phyloP scores from a whole-genome alignment of 306 rosid species.

The Trifolium pratense region DNA sequence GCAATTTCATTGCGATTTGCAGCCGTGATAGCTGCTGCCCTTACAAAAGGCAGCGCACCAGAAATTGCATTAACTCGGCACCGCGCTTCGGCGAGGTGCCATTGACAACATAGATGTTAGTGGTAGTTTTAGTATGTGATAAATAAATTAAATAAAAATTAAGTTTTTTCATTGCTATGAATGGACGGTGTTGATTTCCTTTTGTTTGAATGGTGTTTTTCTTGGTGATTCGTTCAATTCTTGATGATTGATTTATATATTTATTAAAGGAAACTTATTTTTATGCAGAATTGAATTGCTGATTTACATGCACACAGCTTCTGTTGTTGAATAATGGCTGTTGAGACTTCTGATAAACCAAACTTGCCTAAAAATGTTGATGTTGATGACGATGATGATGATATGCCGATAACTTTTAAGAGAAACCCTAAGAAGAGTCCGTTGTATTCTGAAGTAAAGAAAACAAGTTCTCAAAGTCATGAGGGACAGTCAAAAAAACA shows the following conservation, averaged over 20 bases:
- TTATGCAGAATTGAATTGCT: slow-evolving; percentile 42
- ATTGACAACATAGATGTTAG: not conserved
- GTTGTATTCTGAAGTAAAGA: slow-evolving; percentile 43
- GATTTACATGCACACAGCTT: slow-evolving; percentile 41
- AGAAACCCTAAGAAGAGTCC: slow-evolving; percentile 49
- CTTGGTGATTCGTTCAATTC: slow-evolving; percentile 1
- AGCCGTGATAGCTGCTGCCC: not conserved
- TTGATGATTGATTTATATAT: slow-evolving; percentile 8
- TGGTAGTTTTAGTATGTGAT: not conserved
- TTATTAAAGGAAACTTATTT: slow-evolving; percentile 27
- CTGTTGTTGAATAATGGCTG: slow-evolving; percentile 51
- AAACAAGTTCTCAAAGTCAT: slow-evolving; percentile 38
- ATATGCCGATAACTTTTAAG: slow-evolving; percentile 33
- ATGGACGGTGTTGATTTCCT: not conserved
- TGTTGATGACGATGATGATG: slow-evolving; percentile 39
- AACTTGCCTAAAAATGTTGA: slow-evolving; percentile 29
- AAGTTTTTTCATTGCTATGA: not conserved
- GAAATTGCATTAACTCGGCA: not conserved
- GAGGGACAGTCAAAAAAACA: slow-evolving; percentile 43
- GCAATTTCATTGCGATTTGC: not conserved
- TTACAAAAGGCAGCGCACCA: not conserved
- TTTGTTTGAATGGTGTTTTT: slow-evolving; percentile 24
- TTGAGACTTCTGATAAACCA: slow-evolving; percentile 52
- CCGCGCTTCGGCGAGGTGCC: not conserved
- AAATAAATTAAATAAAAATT: not conserved